A percentile compares a stretch with the other conserved stretches of the same genome.
These are phyloP conservation scores for Xylaria cubensis DNA, from an alignment of 495 filamentous ascomycete genomes.

Conservation along the genomic window DNA sequence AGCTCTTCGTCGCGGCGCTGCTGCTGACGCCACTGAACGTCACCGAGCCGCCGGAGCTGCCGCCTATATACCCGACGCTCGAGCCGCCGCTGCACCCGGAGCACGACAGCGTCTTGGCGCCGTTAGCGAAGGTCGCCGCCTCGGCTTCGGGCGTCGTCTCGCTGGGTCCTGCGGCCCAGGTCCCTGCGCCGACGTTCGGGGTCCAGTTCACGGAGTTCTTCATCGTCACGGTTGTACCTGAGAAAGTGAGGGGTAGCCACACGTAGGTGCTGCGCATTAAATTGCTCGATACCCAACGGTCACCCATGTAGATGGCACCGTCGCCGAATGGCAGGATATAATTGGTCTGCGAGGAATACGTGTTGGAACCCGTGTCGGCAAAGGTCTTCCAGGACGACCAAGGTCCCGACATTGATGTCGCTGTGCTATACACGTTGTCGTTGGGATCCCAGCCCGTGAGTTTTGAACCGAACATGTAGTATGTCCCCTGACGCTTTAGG, in stretches of 20 bases:
- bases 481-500: conserved; percentile 44
- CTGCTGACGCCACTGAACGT: conserved; percentile 54
- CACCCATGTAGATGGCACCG: conserved; percentile 68
- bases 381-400: conserved; percentile 69
- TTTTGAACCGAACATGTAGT: conserved; percentile 50
- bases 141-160: conserved; percentile 61
- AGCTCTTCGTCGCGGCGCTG: conserved; percentile 54
- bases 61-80: conserved; percentile 62
- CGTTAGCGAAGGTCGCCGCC: conserved; percentile 43
- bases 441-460: conserved; percentile 62
- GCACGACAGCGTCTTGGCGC: conserved; percentile 49
- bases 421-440: conserved; percentile 61
- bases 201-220: conserved; percentile 63
- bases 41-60: conserved; percentile 52
- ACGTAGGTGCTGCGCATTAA: conserved; percentile 67
- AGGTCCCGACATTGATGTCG: conserved; percentile 49
- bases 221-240: conserved; percentile 59
- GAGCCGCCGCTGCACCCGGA: conserved; percentile 52
- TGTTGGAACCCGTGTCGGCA: conserved; percentile 58
- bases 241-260: conserved; percentile 68
- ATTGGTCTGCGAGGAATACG: conserved; percentile 60
- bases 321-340: conserved; percentile 55
- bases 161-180: conserved; percentile 49
- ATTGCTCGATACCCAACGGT: conserved; percentile 66
- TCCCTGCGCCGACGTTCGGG: conserved; percentile 34